Base-by-base conservation (phyloP, 805 yeast genomes). In the Spathaspora sp. region DNA sequence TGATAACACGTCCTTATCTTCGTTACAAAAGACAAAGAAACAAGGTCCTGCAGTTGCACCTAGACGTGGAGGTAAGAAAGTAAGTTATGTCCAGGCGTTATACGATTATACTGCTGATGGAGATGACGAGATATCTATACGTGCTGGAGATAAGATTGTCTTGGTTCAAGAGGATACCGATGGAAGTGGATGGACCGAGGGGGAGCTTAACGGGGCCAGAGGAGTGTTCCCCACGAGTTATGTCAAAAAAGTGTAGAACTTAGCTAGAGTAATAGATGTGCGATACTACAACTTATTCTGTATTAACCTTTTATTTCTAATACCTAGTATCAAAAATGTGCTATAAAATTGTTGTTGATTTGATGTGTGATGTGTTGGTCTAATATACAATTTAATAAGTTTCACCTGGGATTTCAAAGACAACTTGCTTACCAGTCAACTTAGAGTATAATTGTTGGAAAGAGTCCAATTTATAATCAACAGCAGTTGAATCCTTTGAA, bases 361-460 rank as follows among this genome's bases (percentile, higher is more conserved):
- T n/a, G n/a, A n/a, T n/a, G n/a, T n/a, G 26, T 38, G 35, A 39
- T 35, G 45, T 12, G 23, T 17, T 16, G 40, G 6, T 9, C 50
- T 51, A 51, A 20, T 20, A 47, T 16, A 26, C 18, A 51, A 57
- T 59, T 68, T 72, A 70, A 71, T 69, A 69, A 55, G 65, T 67
- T 63, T 74, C 78, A 67, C 75, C 72, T 65, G 79, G 78, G 72
- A 93, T 89, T 87, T 93, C 98, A 75, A 93, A 93, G 70, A 91
- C 94, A 81, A 94, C 97, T 81, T 92, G 96, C 87, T 94, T 93
- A 82, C 99, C 99, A 72, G 99, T 93, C 80, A 93, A 89, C 85
- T 93, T 93, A 81, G 81, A 81, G 96, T 93, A 93, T 73, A 93
- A 92, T 67, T 96, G 87, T 85, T 93, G 96, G 97, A 93, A 94